A percentile compares a stretch with the other conserved stretches of the same genome.
These are phyloP conservation scores for Helotiales sp. DNA, from an alignment of 2,329 filamentous ascomycete species.

Conservation along the genomic window DNA sequence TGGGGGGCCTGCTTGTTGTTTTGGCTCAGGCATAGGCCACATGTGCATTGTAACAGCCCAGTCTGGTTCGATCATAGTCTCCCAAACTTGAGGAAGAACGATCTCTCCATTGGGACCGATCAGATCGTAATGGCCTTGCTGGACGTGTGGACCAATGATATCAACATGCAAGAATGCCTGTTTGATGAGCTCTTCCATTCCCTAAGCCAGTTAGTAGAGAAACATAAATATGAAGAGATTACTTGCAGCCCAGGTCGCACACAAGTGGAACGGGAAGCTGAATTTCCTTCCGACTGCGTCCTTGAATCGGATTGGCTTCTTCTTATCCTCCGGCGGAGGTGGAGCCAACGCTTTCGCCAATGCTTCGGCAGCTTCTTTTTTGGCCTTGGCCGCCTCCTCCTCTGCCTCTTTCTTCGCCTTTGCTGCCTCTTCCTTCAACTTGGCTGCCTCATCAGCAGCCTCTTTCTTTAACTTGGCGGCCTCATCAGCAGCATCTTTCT, in stretches of 20 bases:
- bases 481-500: constrained; percentile 28
- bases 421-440: constrained; percentile 50
- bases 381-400: constrained; percentile 30
- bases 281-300: constrained; percentile 92
- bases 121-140: constrained; percentile 79
- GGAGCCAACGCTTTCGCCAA: constrained; percentile 49
- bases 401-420: constrained; percentile 50
- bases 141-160: constrained; percentile 75
- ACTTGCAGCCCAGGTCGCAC: constrained; percentile 81
- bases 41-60: constrained; percentile 73
- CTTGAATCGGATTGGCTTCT: constrained; percentile 81
- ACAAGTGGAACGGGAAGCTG: constrained; percentile 86
- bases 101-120: constrained; percentile 81
- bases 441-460: constrained; percentile 45
- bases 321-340: constrained; percentile 46
- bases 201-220: constrained; percentile 54
- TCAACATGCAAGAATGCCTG: constrained; percentile 84
- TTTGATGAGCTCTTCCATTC: constrained; percentile 85
- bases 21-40: constrained; percentile 62
- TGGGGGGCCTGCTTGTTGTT: constrained; percentile 25
- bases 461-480: constrained; percentile 38
- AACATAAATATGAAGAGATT: constrained; percentile 8
- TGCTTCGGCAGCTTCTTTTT: constrained; percentile 55
- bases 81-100: constrained; percentile 82
- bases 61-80: constrained; percentile 79